Evolutionary conservation across 768 basidiomycete genomes (phyloP).

Genomic region (Pisolithus albus): DNA sequence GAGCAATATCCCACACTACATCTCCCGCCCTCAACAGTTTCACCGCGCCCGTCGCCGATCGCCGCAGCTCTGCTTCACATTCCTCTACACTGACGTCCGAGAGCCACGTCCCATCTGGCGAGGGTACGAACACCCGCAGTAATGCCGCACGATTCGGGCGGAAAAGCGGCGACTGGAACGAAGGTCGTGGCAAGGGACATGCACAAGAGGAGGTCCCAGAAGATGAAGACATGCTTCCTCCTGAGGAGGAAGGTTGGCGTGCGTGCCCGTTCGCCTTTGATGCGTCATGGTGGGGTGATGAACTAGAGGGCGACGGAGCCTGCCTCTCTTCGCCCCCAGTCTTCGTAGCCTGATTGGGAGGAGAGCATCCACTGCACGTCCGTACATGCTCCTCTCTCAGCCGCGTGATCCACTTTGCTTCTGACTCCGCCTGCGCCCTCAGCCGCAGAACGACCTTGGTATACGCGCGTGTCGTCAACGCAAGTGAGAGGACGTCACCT

Average conservation of each 20-base stretch:
- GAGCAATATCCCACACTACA: conserved; percentile 82
- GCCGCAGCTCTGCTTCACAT: conserved; percentile 74
- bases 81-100: conserved; percentile 74
- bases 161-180: conserved; percentile 68
- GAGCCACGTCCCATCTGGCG: conserved; percentile 81
- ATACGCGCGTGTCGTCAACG: conserved; percentile 68
- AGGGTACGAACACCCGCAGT: conserved; percentile 77
- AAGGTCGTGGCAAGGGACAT: not conserved
- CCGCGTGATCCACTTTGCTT: conserved; percentile 21
- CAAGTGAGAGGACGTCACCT: conserved; percentile 39
- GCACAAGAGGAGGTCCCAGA: not conserved
- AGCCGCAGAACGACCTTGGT: conserved; percentile 74
- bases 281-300: conserved; percentile 28
- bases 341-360: conserved; percentile 7
- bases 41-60: conserved; percentile 48
- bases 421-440: conserved; percentile 71
- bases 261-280: conserved; percentile 18
- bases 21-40: conserved; percentile 67
- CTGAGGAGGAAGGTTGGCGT: conserved; percentile 18
- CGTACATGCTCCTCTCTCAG: conserved; percentile 3
- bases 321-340: conserved; percentile 43
- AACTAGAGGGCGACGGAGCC: conserved; percentile 54
- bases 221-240: not conserved
- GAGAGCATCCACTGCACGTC: conserved; percentile 16
- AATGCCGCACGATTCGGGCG: conserved; percentile 66